Percentiles rank a stretch among this genome's conserved stretches.
These are phyloP conservation scores for Penicillium concentricum DNA, from an alignment of 2,329 filamentous ascomycete species.

Conservation along the genomic window DNA sequence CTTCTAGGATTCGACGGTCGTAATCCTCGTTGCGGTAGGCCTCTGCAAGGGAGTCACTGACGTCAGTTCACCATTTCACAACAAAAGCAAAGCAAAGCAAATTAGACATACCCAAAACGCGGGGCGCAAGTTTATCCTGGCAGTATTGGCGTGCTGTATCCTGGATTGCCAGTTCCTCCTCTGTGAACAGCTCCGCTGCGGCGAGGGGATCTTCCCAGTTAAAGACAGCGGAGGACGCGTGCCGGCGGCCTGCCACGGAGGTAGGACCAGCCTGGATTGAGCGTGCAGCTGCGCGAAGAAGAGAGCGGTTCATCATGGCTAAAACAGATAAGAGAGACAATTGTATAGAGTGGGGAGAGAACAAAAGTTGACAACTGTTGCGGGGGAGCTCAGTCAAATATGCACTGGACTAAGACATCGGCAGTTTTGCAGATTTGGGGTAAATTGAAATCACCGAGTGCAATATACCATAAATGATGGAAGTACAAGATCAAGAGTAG, in stretches of 20 bases:
- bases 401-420: conserved; percentile 26
- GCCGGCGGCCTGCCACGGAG: conserved; percentile 19
- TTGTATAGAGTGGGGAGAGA: not conserved
- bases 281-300: conserved; percentile 34
- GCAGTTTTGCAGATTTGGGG: conserved; percentile 20
- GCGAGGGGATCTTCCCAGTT: conserved; percentile 90
- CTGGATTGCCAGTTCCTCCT: conserved; percentile 85
- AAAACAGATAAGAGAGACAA: not conserved
- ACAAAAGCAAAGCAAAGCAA: conserved; percentile 3
- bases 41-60: conserved; percentile 52
- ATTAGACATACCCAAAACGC: conserved; percentile 72
- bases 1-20: conserved; percentile 78
- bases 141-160: conserved; percentile 93
- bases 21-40: conserved; percentile 85
- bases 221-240: conserved; percentile 54
- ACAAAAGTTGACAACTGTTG: conserved; percentile 11
- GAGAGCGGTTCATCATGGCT: conserved; percentile 33
- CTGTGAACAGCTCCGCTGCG: conserved; percentile 72
- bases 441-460: conserved; percentile 18
- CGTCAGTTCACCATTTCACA: not conserved
- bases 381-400: conserved; percentile 27
- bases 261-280: conserved; percentile 25
- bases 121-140: conserved; percentile 80
- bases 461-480: not conserved
- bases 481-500: not conserved